Base-by-base conservation (phyloP, 495 filamentous ascomycete species). In the Penicillium lividum region DNA sequence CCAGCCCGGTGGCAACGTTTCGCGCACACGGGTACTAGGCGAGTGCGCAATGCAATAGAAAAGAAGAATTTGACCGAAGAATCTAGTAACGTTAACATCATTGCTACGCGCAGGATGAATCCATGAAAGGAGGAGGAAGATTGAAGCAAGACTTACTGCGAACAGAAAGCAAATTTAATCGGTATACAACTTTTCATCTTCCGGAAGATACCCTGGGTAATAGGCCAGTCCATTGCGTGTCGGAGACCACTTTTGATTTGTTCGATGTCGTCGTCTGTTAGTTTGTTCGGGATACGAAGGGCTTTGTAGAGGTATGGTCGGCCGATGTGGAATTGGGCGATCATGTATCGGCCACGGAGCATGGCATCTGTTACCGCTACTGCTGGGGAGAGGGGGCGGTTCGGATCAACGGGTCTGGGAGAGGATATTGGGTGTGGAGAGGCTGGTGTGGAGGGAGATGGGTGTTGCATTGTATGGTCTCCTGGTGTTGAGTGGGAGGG, bases 251-350 rank as follows among this genome's bases (percentile, higher is more conserved):
- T 73, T 38, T 68, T 69, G 47, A 80, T 68, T 42, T 80, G 77
- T 46, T 77, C 75, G 29, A 75, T 62, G 59, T 80, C 77, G 34
- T 80, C 68, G n/a, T 78, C 75, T 16, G 74, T 71, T 5, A 80
- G 59, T 25, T 65, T 56, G n/a, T 49, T 50, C 7, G 77, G 77
- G 52, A 70, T 73, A 4, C 72, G 73, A 13, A 80, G 71, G 0
- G 77, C 77, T 60, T 80, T 80, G 65, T 80, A 80, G 0, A 80
- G 64, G 51, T 80, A 80, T 36, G 77, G 77, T 27, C 77, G 72
- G 54, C 77, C 72, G 56, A 80, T 80, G 65, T 80, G 77, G 67
- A 80, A 80, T 34, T 76, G 75, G 25, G 74, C 76, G 53, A 80
- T 80, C 64, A 69, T 71, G 60, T 75, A 70, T 3, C 77, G 69